Percentiles rank a stretch among this genome's conserved stretches.
Evolutionary conservation across 768 basidiomycete genomes (phyloP).

Genomic region (Galerina sulciceps): DNA sequence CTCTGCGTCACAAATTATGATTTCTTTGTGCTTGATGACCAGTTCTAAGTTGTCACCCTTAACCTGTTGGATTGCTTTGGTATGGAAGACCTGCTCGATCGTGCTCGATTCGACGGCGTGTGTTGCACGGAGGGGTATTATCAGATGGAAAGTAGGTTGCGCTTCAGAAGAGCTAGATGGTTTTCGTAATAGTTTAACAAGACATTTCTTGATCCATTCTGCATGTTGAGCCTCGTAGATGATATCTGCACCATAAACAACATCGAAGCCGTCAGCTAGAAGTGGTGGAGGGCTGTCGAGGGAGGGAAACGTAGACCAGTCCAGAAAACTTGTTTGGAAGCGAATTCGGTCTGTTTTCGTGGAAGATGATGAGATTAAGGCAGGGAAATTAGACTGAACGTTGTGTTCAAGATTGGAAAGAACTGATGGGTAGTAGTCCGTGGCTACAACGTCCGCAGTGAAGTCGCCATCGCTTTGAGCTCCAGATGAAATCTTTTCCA

Average conservation of each 20-base stretch:
- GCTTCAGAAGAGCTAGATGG: conserved; percentile 13
- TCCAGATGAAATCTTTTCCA: conserved; percentile 23
- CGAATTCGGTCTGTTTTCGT: conserved; percentile 8
- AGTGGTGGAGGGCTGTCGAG: conserved; percentile 9
- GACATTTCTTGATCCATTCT: conserved; percentile 67
- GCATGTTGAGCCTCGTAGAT: conserved; percentile 78
- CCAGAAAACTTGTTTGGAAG: conserved; percentile 42
- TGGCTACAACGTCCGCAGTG: conserved; percentile 55
- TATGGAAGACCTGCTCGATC: conserved; percentile 58
- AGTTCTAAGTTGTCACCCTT: conserved; percentile 34
- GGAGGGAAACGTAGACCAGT: conserved; percentile 57
- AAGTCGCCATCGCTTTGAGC: neutral
- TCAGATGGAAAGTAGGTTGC: conserved; percentile 62
- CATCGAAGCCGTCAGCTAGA: conserved; percentile 56
- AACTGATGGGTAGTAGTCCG: conserved; percentile 80
- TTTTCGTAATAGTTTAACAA: conserved; percentile 50
- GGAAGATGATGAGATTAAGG: neutral
- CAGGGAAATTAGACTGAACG: conserved; percentile 56
- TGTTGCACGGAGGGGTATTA: conserved; percentile 76
- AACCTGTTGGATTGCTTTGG: neutral
- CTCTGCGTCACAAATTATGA: conserved; percentile 57
- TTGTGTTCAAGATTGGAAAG: conserved; percentile 71
- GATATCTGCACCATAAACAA: conserved; percentile 83
- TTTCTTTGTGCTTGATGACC: conserved; percentile 56
- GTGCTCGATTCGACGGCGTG: conserved; percentile 61